Evolutionary conservation across 2,329 filamentous ascomycete genomes (phyloP).

Genomic region (Ophiocordyceps robertsii): DNA sequence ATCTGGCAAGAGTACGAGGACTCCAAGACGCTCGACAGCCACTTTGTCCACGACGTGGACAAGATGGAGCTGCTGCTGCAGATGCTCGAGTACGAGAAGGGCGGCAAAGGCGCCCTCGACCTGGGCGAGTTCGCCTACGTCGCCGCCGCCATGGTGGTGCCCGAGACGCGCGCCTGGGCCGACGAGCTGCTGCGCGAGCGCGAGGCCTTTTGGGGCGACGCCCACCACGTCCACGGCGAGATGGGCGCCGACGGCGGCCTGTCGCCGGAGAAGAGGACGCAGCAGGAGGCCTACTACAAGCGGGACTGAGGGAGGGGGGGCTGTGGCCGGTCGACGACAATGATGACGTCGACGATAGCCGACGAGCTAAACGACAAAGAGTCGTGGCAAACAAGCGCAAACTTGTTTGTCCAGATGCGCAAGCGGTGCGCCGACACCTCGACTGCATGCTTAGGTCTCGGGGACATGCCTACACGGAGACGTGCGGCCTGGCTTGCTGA

Average conservation of each 20-base stretch:
- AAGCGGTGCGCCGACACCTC: too few species aligned
- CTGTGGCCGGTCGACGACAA: not conserved
- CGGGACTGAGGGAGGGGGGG: slow-evolving; percentile 8
- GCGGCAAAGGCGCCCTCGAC: slow-evolving; percentile 51
- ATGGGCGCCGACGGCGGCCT: slow-evolving; percentile 25
- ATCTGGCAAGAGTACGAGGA: slow-evolving; percentile 97
- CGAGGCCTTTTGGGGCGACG: slow-evolving; percentile 53
- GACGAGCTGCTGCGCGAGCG: slow-evolving; percentile 64
- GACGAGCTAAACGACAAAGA: not conserved
- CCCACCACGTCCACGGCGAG: slow-evolving; percentile 33
- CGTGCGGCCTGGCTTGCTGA: too few species aligned
- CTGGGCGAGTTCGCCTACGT: slow-evolving; percentile 81
- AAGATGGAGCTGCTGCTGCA: slow-evolving; percentile 92
- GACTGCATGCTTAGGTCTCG: too few species aligned
- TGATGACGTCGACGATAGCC: not conserved
- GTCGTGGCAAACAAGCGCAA: too few species aligned
- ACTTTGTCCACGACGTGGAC: slow-evolving; percentile 92
- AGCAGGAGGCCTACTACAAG: slow-evolving; percentile 38
- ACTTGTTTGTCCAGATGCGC: too few species aligned
- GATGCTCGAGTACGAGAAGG: slow-evolving; percentile 91
- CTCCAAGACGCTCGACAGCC: slow-evolving; percentile 65
- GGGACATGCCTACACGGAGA: too few species aligned
- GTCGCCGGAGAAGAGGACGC: slow-evolving; percentile 17
- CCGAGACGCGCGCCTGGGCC: slow-evolving; percentile 72
- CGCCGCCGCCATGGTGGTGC: slow-evolving; percentile 54